Evolutionary conservation across 768 basidiomycete species (phyloP), one percentile per base, ranked within the genome.

Genomic region (Cystobasidium onofrii): DNA sequence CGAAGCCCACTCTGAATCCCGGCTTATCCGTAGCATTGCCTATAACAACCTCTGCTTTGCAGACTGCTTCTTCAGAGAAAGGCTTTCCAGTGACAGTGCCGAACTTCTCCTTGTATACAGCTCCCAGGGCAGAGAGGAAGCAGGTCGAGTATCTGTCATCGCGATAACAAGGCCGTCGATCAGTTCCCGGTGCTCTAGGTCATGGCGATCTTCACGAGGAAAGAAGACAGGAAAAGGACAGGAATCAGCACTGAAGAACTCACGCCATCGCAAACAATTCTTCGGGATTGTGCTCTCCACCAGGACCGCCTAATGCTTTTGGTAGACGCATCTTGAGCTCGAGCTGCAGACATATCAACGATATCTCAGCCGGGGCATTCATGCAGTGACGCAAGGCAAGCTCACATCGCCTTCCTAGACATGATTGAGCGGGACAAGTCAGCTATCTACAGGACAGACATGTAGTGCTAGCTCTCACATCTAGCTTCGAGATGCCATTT

Each of bases 231-330:
- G n/a, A n/a, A n/a, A n/a, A n/a, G n/a, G n/a, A n/a, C n/a, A n/a
- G n/a, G n/a, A 39, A 39, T 39, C 39, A 39, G 9, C 7, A 3
- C 9, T 20, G 17, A 27, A 27, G 9, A 4, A 29, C 41, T 29
- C 6, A 67, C 73, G 57, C 78, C 1, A 76, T 64, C 17, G 74
- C 78, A 57, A 77, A 76, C 18, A 78, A 75, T 71, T 76, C 61
- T 52, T 78, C 78, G 1, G 78, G 78, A 74, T 78, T 77, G 60
- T 64, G n/a, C 1, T 73, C 9, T 7, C 64, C 75, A 6, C 36
- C 39, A 31, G 64, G 60, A 34, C 71, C 72, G 52, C 31, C 43
- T 54, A 34, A 36, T 44, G n/a, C 72, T 63, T 57, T 73, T 44
- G 72, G 63, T 12, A 31, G 27, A 2, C 64, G 61, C 54, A 75